Evolutionary conservation across 306 rosid genomes (phyloP), one percentile per base, ranked within the genome.

Genomic region (Quercus cerris): DNA sequence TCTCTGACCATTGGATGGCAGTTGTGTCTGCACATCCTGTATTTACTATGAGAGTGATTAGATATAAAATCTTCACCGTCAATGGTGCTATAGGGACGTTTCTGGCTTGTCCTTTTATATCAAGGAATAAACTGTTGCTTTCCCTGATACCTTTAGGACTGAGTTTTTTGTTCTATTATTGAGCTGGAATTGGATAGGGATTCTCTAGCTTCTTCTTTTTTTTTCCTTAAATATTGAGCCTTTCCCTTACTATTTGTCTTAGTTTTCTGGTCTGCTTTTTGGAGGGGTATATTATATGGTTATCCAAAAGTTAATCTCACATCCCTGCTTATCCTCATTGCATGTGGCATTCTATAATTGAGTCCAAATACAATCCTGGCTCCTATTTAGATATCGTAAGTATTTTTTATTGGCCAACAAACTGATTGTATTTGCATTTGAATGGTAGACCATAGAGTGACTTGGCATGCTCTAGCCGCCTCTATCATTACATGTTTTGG

Each of bases 321-420:
- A 31, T 64, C 70, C 70, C 31, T 64, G 44, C 22, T 6, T 12
- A 19, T 17, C 54, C 23, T 17, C 3, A n/a, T 1, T 25, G 33
- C 55, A 13, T 3, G 44, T 55, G 57, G 70, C 30, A 41, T 2
- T 6, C 61, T 11, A 22, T 15, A 2, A 38, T 18, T 9, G 72
- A 72, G 67, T 69, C 73, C 79, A 82, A 82, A 9, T 67, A 28
- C 66, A 30, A 78, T 82, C 58, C 22, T 25, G 46, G 70, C 20
- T 77, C 66, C 22, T 71, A 72, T 51, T 22, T 27, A 71, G 58
- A 49, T 22, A 22, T 4, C 27, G n/a, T 15, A 41, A 41, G 12
- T 71, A 17, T 33, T 22, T 14, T 2, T 52, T 4, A 73, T 59
- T 71, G 58, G 61, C 77, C 61, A 74, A 54, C 12, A 41, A 28